phyloP scores from a whole-genome alignment of 768 basidiomycete genomes.

The Leccinum disarticulatum region DNA sequence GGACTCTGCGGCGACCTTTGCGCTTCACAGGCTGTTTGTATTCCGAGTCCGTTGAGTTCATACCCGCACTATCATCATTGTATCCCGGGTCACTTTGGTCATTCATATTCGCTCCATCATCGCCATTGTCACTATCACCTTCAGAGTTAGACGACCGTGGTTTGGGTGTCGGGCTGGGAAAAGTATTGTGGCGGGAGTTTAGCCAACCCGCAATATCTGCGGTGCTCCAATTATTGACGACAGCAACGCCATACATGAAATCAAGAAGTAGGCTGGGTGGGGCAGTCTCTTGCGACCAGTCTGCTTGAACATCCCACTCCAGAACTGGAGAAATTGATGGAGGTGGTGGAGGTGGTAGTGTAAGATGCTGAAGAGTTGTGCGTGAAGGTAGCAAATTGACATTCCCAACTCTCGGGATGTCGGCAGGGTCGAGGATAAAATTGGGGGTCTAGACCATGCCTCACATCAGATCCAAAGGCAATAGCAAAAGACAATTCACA shows the following conservation, averaged over 20 bases:
- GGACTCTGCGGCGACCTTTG: neutral
- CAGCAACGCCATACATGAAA: neutral
- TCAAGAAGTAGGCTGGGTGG: neutral
- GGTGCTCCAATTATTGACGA: neutral
- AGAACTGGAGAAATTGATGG: neutral
- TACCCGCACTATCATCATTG: neutral
- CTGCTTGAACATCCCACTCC: neutral
- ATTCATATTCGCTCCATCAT: too few species aligned
- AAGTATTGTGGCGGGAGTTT: neutral
- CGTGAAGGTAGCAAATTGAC: neutral
- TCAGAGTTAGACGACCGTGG: neutral
- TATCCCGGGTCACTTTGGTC: neutral
- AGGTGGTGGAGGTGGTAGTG: neutral
- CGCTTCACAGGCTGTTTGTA: rapidly evolving
- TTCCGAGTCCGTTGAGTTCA: too few species aligned
- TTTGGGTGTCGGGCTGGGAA: neutral
- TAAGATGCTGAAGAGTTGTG: neutral
- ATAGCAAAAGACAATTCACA: neutral
- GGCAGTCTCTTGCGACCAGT: neutral
- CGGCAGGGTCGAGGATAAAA: neutral
- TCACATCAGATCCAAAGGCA: neutral
- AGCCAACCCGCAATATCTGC: neutral
- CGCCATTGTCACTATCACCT: too few species aligned
- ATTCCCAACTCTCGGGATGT: neutral
- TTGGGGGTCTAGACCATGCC: neutral